Evolutionary conservation across 2,329 filamentous ascomycete genomes (phyloP).

Genomic region (Claviceps capensis): DNA sequence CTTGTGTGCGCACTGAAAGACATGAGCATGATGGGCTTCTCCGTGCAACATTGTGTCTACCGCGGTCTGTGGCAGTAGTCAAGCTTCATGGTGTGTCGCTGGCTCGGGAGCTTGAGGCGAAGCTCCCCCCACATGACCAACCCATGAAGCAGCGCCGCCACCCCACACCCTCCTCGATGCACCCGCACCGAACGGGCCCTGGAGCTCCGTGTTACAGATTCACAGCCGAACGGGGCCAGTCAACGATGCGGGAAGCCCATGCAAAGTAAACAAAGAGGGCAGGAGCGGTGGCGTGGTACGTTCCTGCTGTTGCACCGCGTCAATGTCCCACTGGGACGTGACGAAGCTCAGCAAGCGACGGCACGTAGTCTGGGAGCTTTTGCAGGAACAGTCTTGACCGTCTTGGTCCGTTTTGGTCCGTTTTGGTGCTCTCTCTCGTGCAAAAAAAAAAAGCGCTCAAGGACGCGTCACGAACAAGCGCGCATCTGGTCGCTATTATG

Average conservation of each 20-base stretch:
- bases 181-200: background rate
- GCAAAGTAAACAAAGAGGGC: constrained; percentile 11
- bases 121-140: background rate
- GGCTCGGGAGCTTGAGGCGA: background rate
- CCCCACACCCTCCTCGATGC: too few species aligned
- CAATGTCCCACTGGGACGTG: background rate
- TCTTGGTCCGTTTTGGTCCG: too few species aligned
- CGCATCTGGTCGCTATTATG: background rate
- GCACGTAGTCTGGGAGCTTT: too few species aligned
- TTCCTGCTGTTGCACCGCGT: constrained; percentile 1
- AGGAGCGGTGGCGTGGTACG: background rate
- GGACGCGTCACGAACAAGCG: background rate
- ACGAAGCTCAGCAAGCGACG: background rate
- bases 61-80: too few species aligned
- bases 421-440: too few species aligned
- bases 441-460: too few species aligned
- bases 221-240: background rate
- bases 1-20: too few species aligned
- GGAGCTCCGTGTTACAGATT: background rate
- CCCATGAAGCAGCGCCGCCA: too few species aligned
- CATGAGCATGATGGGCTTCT: too few species aligned
- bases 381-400: too few species aligned
- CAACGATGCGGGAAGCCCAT: constrained; percentile 7
- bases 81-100: too few species aligned
- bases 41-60: too few species aligned